Base-by-base conservation (phyloP, 805 yeast genomes). In the Ogataea saltuana region DNA sequence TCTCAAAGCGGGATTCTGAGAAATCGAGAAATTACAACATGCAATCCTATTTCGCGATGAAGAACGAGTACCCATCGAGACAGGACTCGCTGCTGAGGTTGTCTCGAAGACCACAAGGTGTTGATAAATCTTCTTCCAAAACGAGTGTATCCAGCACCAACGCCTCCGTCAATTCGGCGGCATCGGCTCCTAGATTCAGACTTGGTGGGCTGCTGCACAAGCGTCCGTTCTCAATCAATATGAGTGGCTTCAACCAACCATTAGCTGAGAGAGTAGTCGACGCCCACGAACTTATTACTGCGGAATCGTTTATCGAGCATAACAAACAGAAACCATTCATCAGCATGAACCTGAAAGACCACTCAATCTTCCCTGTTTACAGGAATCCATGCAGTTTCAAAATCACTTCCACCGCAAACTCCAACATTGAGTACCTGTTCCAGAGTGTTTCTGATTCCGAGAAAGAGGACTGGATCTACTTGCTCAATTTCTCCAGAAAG, bases 401-500 rank as follows among this genome's bases (percentile, higher is more conserved):
- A 48, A 63, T 78, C 28, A 79, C 71, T 45, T 44, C 50, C 9
- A 33, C 41, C 2, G 41, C 47, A 21, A 50, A 46, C 37, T 11
- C 47, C 3, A 51, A 45, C 23, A 39, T 36, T 3, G 86, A 83
- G 44, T 75, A 67, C 56, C 69, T 79, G 29, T 73, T 90, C 55
- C 96, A 91, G 61, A 83, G 91, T 0, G 58, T 75, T 0, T 69
- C 63, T 48, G 82, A 80, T 5, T 48, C 57, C 1, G 95, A 86
- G 22, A 76, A 84, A 43, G 78, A 76, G 40, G 88, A 81, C 32
- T 90, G 97, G 98, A 69, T 87, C 33, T 65, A 68, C 33, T 68
- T 66, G 45, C 55, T 76, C 42, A 70, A 66, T 42, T 75, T 62
- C 49, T 72, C 80, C 10, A 73, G 71, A 45, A 67, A 74, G 23